Base-by-base conservation (phyloP, 257 asterid genomes). In the Penstemon barbatus region DNA sequence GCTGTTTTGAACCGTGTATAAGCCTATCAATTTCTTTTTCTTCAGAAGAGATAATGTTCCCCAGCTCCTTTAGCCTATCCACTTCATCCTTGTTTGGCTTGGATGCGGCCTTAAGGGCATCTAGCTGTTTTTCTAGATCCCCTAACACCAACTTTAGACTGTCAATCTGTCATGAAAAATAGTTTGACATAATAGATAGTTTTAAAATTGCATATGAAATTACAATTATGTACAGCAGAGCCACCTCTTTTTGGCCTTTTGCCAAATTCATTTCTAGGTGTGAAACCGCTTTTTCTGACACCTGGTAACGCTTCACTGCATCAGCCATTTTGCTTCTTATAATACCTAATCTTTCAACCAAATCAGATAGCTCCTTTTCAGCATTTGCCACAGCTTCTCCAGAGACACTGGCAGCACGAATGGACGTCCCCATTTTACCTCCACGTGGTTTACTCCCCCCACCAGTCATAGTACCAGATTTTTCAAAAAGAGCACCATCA, bases 401-500 rank as follows among this genome's bases (percentile, higher is more conserved):
- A 5, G 97, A 89, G 76, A 94, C 87, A 71, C 90, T 91, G 59
- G 79, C 78, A 70, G 92, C 89, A 66, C 87, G 87, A 58, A 94
- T 81, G 36, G 97, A 87, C 7, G 97, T 79, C 37, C 97, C 96
- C 96, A 94, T 94, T 82, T 87, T 94, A 61, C 99, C 97, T 25
- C 99, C 99, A 75, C 97, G 90, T 7, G 96, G 99, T 75, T 74
- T 85, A 70, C 80, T 66, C 44, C 99, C 99, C 8, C 99, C 99
- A 75, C 99, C 99, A 80, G 85, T 82, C 97, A 94, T 94, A 13
- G 97, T 94, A 59, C 99, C 99, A 36, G 99, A 87, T 72, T 81
- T 91, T 77, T 94, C 99, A 70, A 89, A 91, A 62, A 94, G 87
- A 54, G 95, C 90, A 75, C 99, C 99, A 61, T 91, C 96, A 68